A percentile compares a stretch with the other conserved stretches of the same genome.
phyloP scores from a whole-genome alignment of 495 filamentous ascomycete genomes.

The Aspergillus nanangensis region DNA sequence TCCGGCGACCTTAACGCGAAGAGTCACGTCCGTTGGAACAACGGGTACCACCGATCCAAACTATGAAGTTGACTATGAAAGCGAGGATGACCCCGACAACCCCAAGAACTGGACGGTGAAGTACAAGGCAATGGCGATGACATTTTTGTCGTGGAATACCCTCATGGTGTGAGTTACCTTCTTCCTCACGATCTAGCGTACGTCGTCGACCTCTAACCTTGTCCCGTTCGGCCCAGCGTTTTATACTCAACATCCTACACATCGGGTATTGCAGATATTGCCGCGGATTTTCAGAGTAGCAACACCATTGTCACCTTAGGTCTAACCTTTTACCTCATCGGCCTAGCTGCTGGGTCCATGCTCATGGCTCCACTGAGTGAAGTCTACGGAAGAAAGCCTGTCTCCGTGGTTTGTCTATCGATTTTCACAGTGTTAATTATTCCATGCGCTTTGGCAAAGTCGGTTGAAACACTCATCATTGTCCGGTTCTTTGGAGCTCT shows the following conservation, averaged over 20 bases:
- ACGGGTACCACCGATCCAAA: slow-evolving; percentile 56
- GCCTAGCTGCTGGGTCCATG: slow-evolving; percentile 66
- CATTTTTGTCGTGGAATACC: slow-evolving; percentile 66
- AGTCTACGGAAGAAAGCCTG: slow-evolving; percentile 66
- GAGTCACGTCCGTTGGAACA: slow-evolving; percentile 52
- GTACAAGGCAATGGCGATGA: slow-evolving; percentile 61
- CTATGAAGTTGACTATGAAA: slow-evolving; percentile 73
- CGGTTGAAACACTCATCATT: slow-evolving; percentile 58
- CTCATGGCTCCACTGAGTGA: slow-evolving; percentile 73
- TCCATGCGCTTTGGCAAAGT: slow-evolving; percentile 64
- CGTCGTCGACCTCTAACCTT: too few relatives aligned
- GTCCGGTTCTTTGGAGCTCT: slow-evolving; percentile 73
- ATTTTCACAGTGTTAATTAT: slow-evolving; percentile 64
- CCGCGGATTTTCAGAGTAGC: slow-evolving; percentile 55
- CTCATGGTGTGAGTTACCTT: slow-evolving; percentile 53
- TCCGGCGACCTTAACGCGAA: slow-evolving; percentile 26
- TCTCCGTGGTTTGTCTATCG: slow-evolving; percentile 59
- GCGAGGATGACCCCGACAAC: slow-evolving; percentile 59
- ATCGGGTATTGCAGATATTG: slow-evolving; percentile 15
- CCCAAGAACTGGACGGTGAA: slow-evolving; percentile 70
- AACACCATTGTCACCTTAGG: slow-evolving; percentile 64
- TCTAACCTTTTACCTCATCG: slow-evolving; percentile 63
- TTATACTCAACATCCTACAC: slow-evolving; percentile 71
- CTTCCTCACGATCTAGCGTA: too few relatives aligned
- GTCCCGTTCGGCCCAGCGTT: too few relatives aligned